Evolutionary conservation across 164 flowering plant species (phyloP).

Genomic region (Stephania japonica): DNA sequence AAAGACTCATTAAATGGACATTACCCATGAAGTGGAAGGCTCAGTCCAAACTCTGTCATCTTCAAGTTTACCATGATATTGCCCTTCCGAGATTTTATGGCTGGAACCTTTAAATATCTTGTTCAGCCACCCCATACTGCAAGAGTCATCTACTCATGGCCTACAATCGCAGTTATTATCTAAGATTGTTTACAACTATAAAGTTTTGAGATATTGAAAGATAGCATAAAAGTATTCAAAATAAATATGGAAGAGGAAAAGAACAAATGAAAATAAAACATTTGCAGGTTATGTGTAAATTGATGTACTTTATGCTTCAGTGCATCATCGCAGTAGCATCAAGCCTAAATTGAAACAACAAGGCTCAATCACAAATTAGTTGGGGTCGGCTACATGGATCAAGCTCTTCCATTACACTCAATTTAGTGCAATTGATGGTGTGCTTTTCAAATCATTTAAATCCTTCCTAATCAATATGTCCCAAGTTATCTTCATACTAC

Average conservation of each 20-base stretch:
- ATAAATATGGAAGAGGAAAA: not conserved
- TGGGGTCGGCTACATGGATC: too few relatives aligned
- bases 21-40: conserved; percentile 50
- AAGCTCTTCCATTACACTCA: too few relatives aligned
- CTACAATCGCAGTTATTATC: conserved; percentile 1
- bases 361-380: too few relatives aligned
- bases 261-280: not conserved
- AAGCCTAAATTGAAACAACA: not conserved
- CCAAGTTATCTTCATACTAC: too few relatives aligned
- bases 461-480: too few relatives aligned
- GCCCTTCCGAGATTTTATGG: conserved; percentile 44
- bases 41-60: conserved; percentile 39
- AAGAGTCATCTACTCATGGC: conserved; percentile 31
- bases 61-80: conserved; percentile 45
- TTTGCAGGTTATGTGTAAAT: not conserved
- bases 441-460: too few relatives aligned
- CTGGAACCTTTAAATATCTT: conserved; percentile 64
- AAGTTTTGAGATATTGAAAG: not conserved
- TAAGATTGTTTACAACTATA: not conserved
- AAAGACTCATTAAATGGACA: conserved; percentile 2
- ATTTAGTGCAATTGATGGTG: too few relatives aligned
- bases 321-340: not conserved
- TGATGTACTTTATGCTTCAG: not conserved
- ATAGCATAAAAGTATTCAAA: not conserved
- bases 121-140: conserved; percentile 75